Evolutionary conservation across 257 asterid genomes (phyloP), one percentile per base, ranked within the genome.

Genomic region (Plectranthus barbatus): DNA sequence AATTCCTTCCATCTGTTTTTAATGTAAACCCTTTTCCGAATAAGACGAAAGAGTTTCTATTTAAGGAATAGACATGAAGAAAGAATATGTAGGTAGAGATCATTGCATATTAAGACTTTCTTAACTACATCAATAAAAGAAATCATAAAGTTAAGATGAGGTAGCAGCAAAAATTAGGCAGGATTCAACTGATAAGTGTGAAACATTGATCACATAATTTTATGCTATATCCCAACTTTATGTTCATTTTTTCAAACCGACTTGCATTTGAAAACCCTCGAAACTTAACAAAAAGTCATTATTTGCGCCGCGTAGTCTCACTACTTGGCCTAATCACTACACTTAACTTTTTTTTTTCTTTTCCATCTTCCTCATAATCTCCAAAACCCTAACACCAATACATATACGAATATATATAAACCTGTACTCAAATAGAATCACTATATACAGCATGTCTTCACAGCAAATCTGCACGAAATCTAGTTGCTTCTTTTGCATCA

Each of bases 401-500:
- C 51, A 9, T n/a, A n/a, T n/a, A n/a, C n/a, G n/a, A n/a, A n/a
- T n/a, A n/a, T n/a, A n/a, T n/a, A n/a, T n/a, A n/a, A n/a, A n/a
- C n/a, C n/a, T n/a, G n/a, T n/a, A n/a, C n/a, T 24, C 36, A 7
- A 12, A 12, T 56, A 62, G 20, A 9, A 44, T 31, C 11, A 47
- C 36, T 54, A 73, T 54, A 73, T 24, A 46, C 19, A 74, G 40
- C 26, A 81, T 74, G 79, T 44, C 79, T 13, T 46, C 56, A 45
- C 66, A 72, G 33, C 64, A 66, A 59, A 5, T 41, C 5, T 70
- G 77, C 75, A 52, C 70, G 51, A 68, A 64, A 66, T 60, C 76
- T 45, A 44, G 70, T 55, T 90, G 95, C 74, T 83, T 90, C 87
- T 87, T 90, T 64, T 85, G 93, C 89, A 70, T 74, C 18, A 71